A percentile compares a stretch with the other conserved stretches of the same genome.
Conservation (phyloP, 352 stramenopile genomes). For the Elongisporangium senticosum region DNA sequence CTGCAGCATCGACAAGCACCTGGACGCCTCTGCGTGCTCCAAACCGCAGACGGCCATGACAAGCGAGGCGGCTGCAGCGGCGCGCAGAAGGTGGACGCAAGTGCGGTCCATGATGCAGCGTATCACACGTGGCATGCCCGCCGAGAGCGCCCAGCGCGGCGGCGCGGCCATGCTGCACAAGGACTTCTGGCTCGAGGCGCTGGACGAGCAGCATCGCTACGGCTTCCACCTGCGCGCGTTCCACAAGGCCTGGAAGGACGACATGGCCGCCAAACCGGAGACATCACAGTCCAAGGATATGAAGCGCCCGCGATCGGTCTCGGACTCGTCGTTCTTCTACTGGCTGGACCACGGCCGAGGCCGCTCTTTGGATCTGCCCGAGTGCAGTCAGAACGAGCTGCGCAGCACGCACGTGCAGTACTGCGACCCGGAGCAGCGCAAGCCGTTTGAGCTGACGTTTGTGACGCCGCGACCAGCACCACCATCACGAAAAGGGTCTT, state of each 20-base stretch:
- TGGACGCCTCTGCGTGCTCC: neutral
- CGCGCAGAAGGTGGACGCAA: neutral
- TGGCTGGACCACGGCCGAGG: constrained; percentile 64
- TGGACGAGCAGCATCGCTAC: constrained; percentile 70
- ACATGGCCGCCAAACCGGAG: constrained; percentile 15
- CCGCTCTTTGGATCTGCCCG: constrained; percentile 34
- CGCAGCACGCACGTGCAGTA: constrained; percentile 47
- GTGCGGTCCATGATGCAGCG: neutral
- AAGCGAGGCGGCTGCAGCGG: neutral
- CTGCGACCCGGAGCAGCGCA: constrained; percentile 31
- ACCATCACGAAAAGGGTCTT: neutral
- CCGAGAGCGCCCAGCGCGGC: neutral
- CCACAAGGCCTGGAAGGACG: constrained; percentile 52
- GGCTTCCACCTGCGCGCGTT: constrained; percentile 64
- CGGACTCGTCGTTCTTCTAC: constrained; percentile 53
- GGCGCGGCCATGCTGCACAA: constrained; percentile 40
- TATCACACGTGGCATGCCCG: neutral
- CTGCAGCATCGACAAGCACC: neutral
- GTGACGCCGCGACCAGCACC: neutral
- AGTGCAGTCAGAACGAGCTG: constrained; percentile 44
- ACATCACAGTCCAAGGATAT: neutral
- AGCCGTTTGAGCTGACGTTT: constrained; percentile 43
- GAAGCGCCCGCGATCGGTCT: neutral
- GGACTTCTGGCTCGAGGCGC: constrained; percentile 72
- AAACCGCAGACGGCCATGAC: neutral